Conservation (phyloP, 306 rosid species). For the Ochetophila trinervis region DNA sequence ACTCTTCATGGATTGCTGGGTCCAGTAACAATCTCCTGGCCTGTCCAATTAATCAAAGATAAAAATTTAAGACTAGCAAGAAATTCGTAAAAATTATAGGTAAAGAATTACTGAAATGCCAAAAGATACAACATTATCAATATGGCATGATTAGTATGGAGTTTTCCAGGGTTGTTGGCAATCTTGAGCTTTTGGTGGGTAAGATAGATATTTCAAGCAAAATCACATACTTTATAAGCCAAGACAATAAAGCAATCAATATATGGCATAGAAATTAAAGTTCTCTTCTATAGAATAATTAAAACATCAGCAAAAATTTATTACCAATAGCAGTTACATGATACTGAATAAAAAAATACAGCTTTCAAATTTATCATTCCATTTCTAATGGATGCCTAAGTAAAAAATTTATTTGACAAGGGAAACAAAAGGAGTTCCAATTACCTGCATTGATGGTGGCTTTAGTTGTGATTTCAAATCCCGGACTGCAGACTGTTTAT, state of each 20-base stretch:
- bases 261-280: neutral
- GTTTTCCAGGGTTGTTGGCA: neutral
- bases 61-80: neutral
- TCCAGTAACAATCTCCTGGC: slow-evolving; percentile 83
- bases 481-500: slow-evolving; percentile 77
- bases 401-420: slow-evolving; percentile 4
- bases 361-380: neutral
- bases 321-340: neutral
- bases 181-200: neutral
- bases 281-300: neutral
- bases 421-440: slow-evolving; percentile 8
- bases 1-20: slow-evolving; percentile 95
- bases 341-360: neutral
- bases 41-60: slow-evolving; percentile 41
- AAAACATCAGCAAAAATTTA: neutral
- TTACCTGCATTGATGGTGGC: slow-evolving; percentile 95
- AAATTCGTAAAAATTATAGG: neutral
- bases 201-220: no score
- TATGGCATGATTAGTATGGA: neutral
- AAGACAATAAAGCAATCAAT: neutral
- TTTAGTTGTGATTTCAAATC: slow-evolving; percentile 84
- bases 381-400: neutral
- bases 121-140: neutral
- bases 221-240: neutral
- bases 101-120: slow-evolving; percentile 7